Percentiles rank a stretch among this genome's conserved stretches.
Conservation (phyloP, 2,329 filamentous ascomycete species). For the Paraphaeosphaeria sporulosa region DNA sequence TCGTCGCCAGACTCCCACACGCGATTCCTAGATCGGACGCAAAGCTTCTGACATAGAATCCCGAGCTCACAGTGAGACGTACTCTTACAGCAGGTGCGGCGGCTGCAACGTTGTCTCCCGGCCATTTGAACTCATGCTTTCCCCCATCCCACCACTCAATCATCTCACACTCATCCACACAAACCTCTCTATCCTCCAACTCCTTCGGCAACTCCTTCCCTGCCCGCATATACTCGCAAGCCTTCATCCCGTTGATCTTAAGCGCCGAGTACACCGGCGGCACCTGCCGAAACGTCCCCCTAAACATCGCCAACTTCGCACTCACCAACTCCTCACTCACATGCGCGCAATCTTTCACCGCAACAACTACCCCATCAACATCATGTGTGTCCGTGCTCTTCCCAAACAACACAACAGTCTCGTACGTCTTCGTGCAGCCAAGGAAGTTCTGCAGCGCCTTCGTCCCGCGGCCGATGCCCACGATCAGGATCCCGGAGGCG, state of each 20-base stretch:
- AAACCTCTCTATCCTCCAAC: slow-evolving; percentile 37
- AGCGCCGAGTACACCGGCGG: slow-evolving; percentile 41
- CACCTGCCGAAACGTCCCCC: slow-evolving; percentile 32
- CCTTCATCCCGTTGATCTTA: slow-evolving; percentile 40
- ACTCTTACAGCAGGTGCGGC: slow-evolving; percentile 31
- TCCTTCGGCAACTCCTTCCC: slow-evolving; percentile 34
- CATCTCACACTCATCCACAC: slow-evolving; percentile 36
- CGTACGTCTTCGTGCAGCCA: slow-evolving; percentile 38
- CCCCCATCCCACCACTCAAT: slow-evolving; percentile 35
- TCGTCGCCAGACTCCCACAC: slow-evolving; percentile 32
- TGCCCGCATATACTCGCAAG: slow-evolving; percentile 37
- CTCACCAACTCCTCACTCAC: slow-evolving; percentile 30
- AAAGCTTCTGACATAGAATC: slow-evolving; percentile 45
- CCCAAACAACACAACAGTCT: slow-evolving; percentile 38
- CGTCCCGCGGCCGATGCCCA: slow-evolving; percentile 41
- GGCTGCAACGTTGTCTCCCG: slow-evolving; percentile 18
- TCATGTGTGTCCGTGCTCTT: slow-evolving; percentile 42
- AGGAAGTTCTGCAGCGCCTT: slow-evolving; percentile 37
- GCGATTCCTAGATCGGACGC: slow-evolving; percentile 40
- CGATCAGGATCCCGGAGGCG: slow-evolving; percentile 39
- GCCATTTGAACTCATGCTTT: slow-evolving; percentile 26
- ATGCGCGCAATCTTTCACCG: slow-evolving; percentile 23
- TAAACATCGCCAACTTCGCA: slow-evolving; percentile 26
- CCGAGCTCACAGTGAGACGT: slow-evolving; percentile 35
- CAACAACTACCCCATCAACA: slow-evolving; percentile 28